A percentile compares a stretch with the other conserved stretches of the same genome.
Evolutionary conservation across 768 basidiomycete genomes (phyloP).

Genomic region (Serendipita sp.): DNA sequence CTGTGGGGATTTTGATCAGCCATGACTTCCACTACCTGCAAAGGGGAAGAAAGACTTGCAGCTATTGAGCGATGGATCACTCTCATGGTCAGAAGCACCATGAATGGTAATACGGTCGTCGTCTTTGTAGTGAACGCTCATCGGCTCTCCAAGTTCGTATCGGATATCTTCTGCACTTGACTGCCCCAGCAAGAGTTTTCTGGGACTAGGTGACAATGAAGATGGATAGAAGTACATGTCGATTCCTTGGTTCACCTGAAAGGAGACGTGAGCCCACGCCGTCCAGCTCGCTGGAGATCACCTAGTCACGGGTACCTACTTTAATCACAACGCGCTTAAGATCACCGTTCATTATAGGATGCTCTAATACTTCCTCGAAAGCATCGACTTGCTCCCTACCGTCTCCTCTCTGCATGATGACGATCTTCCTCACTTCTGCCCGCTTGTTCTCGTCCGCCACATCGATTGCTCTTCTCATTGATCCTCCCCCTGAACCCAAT

Average conservation of each 20-base stretch:
- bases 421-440: constrained; percentile 52
- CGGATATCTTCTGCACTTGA: constrained; percentile 73
- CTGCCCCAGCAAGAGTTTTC: constrained; percentile 49
- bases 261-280: constrained; percentile 3
- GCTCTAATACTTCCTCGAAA: constrained; percentile 55
- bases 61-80: constrained; percentile 11
- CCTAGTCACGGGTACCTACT: constrained; percentile 21
- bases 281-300: not conserved
- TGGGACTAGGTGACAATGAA: constrained; percentile 22
- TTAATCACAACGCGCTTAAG: constrained; percentile 50
- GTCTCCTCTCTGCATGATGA: constrained; percentile 50
- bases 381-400: constrained; percentile 40
- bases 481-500: constrained; percentile 24
- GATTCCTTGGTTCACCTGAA: constrained; percentile 61
- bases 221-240: constrained; percentile 50
- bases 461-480: constrained; percentile 28
- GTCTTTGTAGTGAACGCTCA: constrained; percentile 69
- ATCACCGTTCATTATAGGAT: constrained; percentile 54
- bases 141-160: constrained; percentile 63
- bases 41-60: constrained; percentile 14
- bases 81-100: constrained; percentile 25
- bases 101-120: constrained; percentile 82
- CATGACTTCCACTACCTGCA: constrained; percentile 19
- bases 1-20: constrained; percentile 22
- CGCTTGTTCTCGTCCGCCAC: constrained; percentile 47